Evolutionary conservation across 257 asterid genomes (phyloP).

Genomic region (Solanum etuberosum): DNA sequence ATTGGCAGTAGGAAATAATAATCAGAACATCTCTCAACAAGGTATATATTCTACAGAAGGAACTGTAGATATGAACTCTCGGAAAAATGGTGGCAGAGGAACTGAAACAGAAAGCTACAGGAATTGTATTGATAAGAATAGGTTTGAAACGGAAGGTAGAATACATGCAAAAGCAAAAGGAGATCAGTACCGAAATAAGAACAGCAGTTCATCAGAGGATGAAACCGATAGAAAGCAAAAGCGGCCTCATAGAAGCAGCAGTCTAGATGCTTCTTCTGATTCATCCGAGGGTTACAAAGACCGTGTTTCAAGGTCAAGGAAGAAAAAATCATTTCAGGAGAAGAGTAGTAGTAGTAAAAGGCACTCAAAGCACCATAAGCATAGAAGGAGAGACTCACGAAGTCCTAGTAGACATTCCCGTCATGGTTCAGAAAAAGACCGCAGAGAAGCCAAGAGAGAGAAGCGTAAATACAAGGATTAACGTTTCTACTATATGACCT

Average conservation of each 20-base stretch:
- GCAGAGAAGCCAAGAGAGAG: constrained; percentile 34
- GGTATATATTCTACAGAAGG: background rate
- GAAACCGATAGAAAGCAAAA: constrained; percentile 44
- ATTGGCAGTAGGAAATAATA: background rate
- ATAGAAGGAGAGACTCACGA: constrained; percentile 41
- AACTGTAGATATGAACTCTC: background rate
- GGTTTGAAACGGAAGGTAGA: background rate
- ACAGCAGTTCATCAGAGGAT: constrained; percentile 46
- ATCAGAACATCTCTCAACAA: constrained; percentile 6
- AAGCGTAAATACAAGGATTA: constrained; percentile 25
- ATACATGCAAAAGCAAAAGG: background rate
- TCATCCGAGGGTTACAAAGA: constrained; percentile 33
- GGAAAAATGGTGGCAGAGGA: constrained; percentile 10
- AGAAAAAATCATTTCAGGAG: constrained; percentile 32
- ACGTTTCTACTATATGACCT: background rate
- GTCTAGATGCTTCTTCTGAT: constrained; percentile 20
- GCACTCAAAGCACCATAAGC: constrained; percentile 62
- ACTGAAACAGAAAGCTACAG: constrained; percentile 1
- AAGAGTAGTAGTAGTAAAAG: constrained; percentile 54
- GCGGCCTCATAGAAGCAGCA: constrained; percentile 27
- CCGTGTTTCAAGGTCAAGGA: constrained; percentile 37
- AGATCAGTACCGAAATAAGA: constrained; percentile 9
- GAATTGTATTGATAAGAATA: constrained; percentile 2
- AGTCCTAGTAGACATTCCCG: constrained; percentile 37
- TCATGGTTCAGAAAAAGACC: constrained; percentile 38